These are phyloP conservation scores for Cupressus sempervirens DNA, from an alignment of 75 land plant species.

Conservation along the genomic window DNA sequence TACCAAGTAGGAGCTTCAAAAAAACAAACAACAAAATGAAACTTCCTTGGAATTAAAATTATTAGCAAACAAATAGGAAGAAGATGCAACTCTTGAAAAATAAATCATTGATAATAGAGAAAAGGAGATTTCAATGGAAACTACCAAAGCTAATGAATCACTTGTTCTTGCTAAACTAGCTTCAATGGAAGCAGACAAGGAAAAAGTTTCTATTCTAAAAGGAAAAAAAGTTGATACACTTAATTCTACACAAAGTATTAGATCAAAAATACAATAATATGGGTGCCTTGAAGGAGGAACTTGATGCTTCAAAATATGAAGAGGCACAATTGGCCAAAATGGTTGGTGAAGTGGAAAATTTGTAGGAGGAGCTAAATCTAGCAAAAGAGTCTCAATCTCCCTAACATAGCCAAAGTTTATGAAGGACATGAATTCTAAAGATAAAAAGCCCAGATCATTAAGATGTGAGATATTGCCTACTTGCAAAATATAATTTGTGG, in stretches of 20 bases:
- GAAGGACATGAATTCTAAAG: no score
- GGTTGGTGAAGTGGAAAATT: constrained; percentile 27
- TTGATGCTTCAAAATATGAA: constrained; percentile 35
- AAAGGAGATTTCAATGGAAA: constrained; percentile 46
- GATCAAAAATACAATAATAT: constrained; percentile 40
- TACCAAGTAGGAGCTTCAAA: constrained; percentile 55
- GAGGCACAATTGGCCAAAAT: constrained; percentile 43
- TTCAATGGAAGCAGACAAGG: constrained; percentile 43
- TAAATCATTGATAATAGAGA: constrained; percentile 31
- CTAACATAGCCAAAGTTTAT: no score
- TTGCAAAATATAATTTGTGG: no score
- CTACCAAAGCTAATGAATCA: constrained; percentile 38
- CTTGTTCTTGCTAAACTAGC: constrained; percentile 51
- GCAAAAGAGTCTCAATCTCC: constrained; percentile 23
- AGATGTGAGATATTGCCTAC: no score
- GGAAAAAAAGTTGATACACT: constrained; percentile 29
- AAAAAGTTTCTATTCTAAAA: constrained; percentile 33
- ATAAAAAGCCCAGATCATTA: no score
- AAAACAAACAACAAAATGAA: constrained; percentile 40
- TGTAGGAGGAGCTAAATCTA: constrained; percentile 35
- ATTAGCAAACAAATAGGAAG: constrained; percentile 33
- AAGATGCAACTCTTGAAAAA: constrained; percentile 28
- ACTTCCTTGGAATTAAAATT: constrained; percentile 47
- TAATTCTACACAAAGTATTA: constrained; percentile 2
- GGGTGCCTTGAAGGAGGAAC: constrained; percentile 30